Conservation (phyloP, 352 stramenopile genomes). For the Globisporangium canariense region DNA sequence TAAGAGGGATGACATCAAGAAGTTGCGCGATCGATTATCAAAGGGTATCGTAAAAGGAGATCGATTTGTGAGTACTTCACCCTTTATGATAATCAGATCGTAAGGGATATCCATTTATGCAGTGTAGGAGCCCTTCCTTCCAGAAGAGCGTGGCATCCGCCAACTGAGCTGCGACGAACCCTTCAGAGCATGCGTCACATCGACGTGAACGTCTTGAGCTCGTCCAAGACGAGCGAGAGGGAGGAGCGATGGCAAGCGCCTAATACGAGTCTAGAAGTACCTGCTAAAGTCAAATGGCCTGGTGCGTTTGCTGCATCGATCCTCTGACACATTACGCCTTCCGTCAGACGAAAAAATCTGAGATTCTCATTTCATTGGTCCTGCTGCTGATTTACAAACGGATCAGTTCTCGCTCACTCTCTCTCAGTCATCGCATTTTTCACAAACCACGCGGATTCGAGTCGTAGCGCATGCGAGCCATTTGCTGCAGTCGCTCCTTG, state of each 20-base stretch:
- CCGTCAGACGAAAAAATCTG: too few species aligned
- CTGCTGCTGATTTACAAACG: background rate
- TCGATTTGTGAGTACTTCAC: background rate
- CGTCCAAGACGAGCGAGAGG: too few species aligned
- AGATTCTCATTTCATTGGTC: background rate
- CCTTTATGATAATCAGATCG: background rate
- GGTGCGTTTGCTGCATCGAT: too few species aligned
- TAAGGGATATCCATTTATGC: background rate
- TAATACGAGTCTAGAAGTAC: too few species aligned
- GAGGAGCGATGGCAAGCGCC: too few species aligned
- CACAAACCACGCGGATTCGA: slow-evolving; percentile 9
- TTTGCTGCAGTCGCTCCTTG: slow-evolving; percentile 60
- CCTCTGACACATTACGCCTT: too few species aligned
- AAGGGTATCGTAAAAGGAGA: background rate
- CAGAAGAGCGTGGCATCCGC: too few species aligned
- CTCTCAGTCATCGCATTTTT: background rate
- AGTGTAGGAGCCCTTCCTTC: background rate
- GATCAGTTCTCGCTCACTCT: background rate
- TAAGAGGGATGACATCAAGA: background rate
- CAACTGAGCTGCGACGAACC: too few species aligned
- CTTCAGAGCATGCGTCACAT: too few species aligned
- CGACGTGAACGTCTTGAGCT: too few species aligned
- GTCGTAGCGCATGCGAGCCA: slow-evolving; percentile 65
- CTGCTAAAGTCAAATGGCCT: too few species aligned
- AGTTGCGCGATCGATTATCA: background rate